Evolutionary conservation across 768 basidiomycete genomes (phyloP), one percentile per base, ranked within the genome.

Genomic region (Boletus reticulatus): DNA sequence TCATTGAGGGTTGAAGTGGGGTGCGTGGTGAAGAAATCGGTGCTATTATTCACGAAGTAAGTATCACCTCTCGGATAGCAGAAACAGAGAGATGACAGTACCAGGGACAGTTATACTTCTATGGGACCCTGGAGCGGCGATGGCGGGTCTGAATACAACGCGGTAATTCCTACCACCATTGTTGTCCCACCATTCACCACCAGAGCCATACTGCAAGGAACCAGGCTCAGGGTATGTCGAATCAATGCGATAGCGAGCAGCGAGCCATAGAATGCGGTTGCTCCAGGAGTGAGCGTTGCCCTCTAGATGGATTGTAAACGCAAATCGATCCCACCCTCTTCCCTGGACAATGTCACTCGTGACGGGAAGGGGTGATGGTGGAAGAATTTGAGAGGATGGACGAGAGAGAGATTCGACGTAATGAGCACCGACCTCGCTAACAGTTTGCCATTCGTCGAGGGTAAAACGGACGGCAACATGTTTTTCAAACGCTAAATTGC

Each of bases 171-270:
- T 59, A 0, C 85, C 87, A 4, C 62, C 72, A 62, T 96, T 96
- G 68, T 94, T 95, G 73, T 98, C 96, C 96, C 96, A 98, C 80
- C 88, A 89, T 74, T 98, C 95, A 2, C 82, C 81, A 17, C 78
- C 82, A 9, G 72, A 66, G 66, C 79, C 70, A 66, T 73, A 63
- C 64, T 65, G 22, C 12, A 22, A 32, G n/a, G 52, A 60, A 3
- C 60, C 59, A 50, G 59, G 62, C 10, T 37, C 45, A 0, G 63
- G 69, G 47, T 60, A 61, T 19, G 59, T 56, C 1, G 64, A 60
- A 19, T 34, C 3, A 46, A 74, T 64, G 32, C 69, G 62, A 65
- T 79, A 85, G 47, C 90, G 73, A 10, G 80, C 80, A 52, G 83
- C 87, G 16, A 90, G 73, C 77, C 77, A 87, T 50, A 91, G 67